Evolutionary conservation across 495 filamentous ascomycete genomes (phyloP).

Genomic region (Penicillium dipodomyicola): DNA sequence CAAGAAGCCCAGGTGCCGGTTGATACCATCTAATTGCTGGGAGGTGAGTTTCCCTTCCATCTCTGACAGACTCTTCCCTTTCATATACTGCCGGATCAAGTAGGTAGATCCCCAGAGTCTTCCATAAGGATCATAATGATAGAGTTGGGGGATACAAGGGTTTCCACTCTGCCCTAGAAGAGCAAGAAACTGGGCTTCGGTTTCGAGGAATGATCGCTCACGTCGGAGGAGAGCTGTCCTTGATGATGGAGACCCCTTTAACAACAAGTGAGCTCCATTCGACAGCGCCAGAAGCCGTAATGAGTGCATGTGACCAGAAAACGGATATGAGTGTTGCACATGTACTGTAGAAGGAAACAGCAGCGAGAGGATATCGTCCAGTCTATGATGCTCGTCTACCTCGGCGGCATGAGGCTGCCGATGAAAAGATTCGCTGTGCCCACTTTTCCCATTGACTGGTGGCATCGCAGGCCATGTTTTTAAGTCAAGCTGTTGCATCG

Average conservation of each 20-base stretch:
- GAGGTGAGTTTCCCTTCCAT: slow-evolving; percentile 36
- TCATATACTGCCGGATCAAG: slow-evolving; percentile 49
- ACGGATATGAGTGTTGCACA: slow-evolving; percentile 44
- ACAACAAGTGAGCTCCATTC: slow-evolving; percentile 50
- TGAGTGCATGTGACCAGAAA: slow-evolving; percentile 51
- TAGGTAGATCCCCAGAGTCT: slow-evolving; percentile 43
- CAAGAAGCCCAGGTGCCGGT: slow-evolving; percentile 39
- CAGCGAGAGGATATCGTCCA: slow-evolving; percentile 45
- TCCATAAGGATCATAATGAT: slow-evolving; percentile 49
- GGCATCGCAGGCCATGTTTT: slow-evolving; percentile 13
- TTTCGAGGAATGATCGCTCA: slow-evolving; percentile 54
- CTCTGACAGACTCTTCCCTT: slow-evolving; percentile 45
- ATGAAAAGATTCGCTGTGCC: slow-evolving; percentile 6
- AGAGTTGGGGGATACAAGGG: slow-evolving; percentile 50
- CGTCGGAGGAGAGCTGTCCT: slow-evolving; percentile 55
- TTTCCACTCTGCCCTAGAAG: slow-evolving; percentile 45
- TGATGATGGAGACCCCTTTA: slow-evolving; percentile 53
- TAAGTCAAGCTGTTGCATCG: slow-evolving; percentile 17
- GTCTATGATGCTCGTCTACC: slow-evolving; percentile 19
- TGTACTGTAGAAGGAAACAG: slow-evolving; percentile 40
- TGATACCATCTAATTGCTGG: slow-evolving; percentile 43
- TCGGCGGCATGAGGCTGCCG: slow-evolving; percentile 23
- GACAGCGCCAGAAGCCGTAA: slow-evolving; percentile 53
- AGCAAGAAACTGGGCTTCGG: slow-evolving; percentile 54
- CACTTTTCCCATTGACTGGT: slow-evolving; percentile 10